Evolutionary conservation across 2,329 filamentous ascomycete species (phyloP).

Genomic region (Pseudocercospora eumusae): DNA sequence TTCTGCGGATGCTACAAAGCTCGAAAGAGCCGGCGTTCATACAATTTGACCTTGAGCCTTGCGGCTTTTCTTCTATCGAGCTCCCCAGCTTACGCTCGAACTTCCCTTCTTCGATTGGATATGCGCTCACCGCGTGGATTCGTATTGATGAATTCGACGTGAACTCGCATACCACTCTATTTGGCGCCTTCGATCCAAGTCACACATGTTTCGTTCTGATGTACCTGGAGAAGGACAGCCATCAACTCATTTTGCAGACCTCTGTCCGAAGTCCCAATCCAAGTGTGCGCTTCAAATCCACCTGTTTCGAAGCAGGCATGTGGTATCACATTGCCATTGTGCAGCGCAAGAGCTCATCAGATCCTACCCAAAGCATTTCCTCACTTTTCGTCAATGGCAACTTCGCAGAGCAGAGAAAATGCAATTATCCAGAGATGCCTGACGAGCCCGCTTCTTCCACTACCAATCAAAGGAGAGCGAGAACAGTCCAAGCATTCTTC

Average conservation of each 20-base stretch:
- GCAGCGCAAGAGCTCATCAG: slow-evolving; percentile 57
- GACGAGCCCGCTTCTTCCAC: slow-evolving; percentile 47
- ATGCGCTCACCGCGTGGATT: slow-evolving; percentile 88
- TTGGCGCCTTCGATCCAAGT: slow-evolving; percentile 87
- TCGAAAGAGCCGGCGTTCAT: slow-evolving; percentile 81
- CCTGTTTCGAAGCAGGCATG: slow-evolving; percentile 69
- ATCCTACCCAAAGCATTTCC: slow-evolving; percentile 51
- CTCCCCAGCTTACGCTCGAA: slow-evolving; percentile 78
- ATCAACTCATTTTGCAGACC: slow-evolving; percentile 92
- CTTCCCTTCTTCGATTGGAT: slow-evolving; percentile 83
- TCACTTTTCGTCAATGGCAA: slow-evolving; percentile 90
- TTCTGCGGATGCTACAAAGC: slow-evolving; percentile 70
- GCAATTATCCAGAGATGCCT: slow-evolving; percentile 79
- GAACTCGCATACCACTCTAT: slow-evolving; percentile 86
- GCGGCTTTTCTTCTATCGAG: slow-evolving; percentile 89
- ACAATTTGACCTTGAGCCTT: slow-evolving; percentile 86
- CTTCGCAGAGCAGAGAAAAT: slow-evolving; percentile 88
- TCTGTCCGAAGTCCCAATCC: slow-evolving; percentile 83
- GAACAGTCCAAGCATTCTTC: slow-evolving; percentile 82
- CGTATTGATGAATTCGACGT: slow-evolving; percentile 84
- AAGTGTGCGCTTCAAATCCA: slow-evolving; percentile 89
- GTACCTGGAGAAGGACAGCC: slow-evolving; percentile 91
- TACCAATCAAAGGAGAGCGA: slow-evolving; percentile 44
- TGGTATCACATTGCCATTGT: slow-evolving; percentile 96
- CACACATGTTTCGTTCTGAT: slow-evolving; percentile 93